Evolutionary conservation across 2,329 filamentous ascomycete genomes (phyloP), one percentile per base, ranked within the genome.

Genomic region (Seiridium unicorne): DNA sequence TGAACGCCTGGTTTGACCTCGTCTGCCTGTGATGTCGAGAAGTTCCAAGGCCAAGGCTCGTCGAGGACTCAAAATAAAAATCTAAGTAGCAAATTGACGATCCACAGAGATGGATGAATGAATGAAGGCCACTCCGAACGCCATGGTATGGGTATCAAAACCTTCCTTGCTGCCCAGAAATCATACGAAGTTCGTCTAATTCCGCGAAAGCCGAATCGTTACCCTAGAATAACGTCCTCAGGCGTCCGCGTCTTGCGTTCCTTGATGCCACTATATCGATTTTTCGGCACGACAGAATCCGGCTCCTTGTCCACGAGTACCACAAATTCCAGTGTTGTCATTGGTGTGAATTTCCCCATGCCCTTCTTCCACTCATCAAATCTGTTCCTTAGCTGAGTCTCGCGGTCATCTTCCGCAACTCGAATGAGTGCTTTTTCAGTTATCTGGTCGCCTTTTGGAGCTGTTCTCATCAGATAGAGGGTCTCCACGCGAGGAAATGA

Each of bases 291-390:
- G 8, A 53, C 57, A 1, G 40, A 61, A 26, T 60, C 47, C 2
- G 51, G 44, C 34, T 71, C 71, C 44, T 64, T 64, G 13, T 66
- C 53, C 3, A 65, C 63, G 3, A 71, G 62, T 3, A 61, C 60
- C 44, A 71, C 70, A 55, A 72, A 72, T 49, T 72, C 69, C 3
- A 73, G 32, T 1, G 58, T 66, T 18, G 44, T 51, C 8, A 73
- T 26, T 6, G 57, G 60, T 13, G 55, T 42, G 3, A 63, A 4
- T 36, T 61, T 58, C 5, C 71, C 71, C 2, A 9, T 36, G 0
- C 47, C 61, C 59, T 69, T 67, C 62, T 73, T 73, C 71, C 71
- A 73, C n/a, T 66, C 49, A 2, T 68, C 60, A 42, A 73, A 73
- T 1, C 40, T 53, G 32, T 65, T 66, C 32, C 64, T 62, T 6